Evolutionary conservation across 306 rosid genomes (phyloP).

Genomic region (Cicer pinnatifidum): DNA sequence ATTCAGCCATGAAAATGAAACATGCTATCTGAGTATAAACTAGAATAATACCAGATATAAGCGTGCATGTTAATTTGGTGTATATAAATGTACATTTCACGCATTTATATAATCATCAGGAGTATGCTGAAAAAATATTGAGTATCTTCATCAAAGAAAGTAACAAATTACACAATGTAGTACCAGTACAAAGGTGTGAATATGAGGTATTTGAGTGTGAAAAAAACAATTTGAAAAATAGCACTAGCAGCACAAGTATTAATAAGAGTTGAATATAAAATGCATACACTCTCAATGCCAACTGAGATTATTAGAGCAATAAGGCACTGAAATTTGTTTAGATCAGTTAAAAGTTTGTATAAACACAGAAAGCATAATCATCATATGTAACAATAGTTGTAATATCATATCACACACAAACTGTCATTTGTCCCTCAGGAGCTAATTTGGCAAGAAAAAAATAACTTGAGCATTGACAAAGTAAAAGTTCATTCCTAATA

Average conservation of each 20-base stretch:
- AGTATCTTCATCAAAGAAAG: background rate
- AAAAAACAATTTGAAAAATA: background rate
- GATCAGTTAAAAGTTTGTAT: conserved; percentile 1
- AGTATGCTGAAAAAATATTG: background rate
- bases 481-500: background rate
- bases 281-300: background rate
- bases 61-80: background rate
- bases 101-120: background rate
- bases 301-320: background rate
- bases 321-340: background rate
- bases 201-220: background rate
- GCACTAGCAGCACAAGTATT: background rate
- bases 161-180: background rate
- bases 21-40: background rate
- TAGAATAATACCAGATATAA: background rate
- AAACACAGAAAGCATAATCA: background rate
- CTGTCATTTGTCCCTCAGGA: background rate
- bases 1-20: conserved; percentile 14
- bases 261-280: background rate
- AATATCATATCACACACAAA: conserved; percentile 5
- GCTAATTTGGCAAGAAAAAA: background rate
- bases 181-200: background rate
- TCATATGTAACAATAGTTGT: conserved; percentile 12
- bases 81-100: background rate
- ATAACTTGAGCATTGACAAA: conserved; percentile 19